Evolutionary conservation across 768 basidiomycete species (phyloP), one percentile per base, ranked within the genome.

Genomic region (Kwoniella bestiolae): DNA sequence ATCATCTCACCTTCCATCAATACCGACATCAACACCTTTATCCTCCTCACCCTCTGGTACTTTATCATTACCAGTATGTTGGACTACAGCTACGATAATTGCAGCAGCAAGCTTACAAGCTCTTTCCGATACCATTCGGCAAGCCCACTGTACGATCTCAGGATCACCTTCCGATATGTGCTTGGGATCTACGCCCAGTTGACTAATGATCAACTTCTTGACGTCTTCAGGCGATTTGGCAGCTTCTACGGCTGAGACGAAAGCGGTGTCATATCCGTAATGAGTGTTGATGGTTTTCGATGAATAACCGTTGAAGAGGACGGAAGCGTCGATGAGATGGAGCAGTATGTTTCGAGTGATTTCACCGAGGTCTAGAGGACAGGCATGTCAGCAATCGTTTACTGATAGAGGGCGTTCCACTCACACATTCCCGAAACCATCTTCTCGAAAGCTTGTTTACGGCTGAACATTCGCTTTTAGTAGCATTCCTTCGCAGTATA

Each of bases 351-450:
- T 91, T 41, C 96, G 89, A 26, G 89, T 86, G 67, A 98, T 87
- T 82, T 99, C 96, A 62, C 96, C 96, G 44, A 98, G 87, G 81
- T 99, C 82, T 83, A 68, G 9, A 64, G 62, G 56, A 60, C 18
- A 28, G 21, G 26, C 6, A 34, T 25, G 28, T 60, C 18, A 60
- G 25, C 6, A 23, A 34, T 23, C 31, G 23, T 55, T n/a, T 60
- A 32, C 16, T 34, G n/a, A 14, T 21, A n/a, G 12, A 26, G 16
- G 11, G 7, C 2, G 41, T 31, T 26, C 2, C 26, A 75, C 77
- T 65, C 58, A 80, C 79, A 99, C 95, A 99, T 97, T 62, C 96
- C 96, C 1, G 93, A 96, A 71, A 99, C 90, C 83, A 96, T 92
- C 84, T 98, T 99, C 82, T 99, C 96, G 78, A 93, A 98, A 2